Base-by-base conservation (phyloP, 2,329 filamentous ascomycete genomes). In the Neospermospora avenae region DNA sequence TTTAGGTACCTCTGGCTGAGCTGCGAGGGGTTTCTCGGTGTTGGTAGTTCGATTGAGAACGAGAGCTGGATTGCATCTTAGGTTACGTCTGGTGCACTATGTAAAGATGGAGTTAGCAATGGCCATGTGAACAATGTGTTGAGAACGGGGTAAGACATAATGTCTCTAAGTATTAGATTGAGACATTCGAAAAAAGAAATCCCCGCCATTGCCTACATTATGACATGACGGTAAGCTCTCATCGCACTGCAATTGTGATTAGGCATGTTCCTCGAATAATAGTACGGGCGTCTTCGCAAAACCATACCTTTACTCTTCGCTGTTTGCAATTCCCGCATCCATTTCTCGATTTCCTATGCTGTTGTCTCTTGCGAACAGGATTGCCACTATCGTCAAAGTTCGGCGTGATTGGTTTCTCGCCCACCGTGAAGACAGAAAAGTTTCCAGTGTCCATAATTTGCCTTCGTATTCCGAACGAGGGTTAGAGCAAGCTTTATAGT, bases 271-370 rank as follows among this genome's bases (percentile, higher is more conserved):
- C 16, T 13, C 10, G n/a, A 18, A 34, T 22, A 20, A n/a, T 18
- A n/a, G 7, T 18, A 28, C 4, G 28, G 2, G 11, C 11, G 28
- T n/a, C 3, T 8, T 4, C 3, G n/a, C n/a, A 11, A 18, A 34
- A 20, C 41, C n/a, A 14, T 44, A 62, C 60, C 54, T 62, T 62
- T 16, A 62, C 54, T 42, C 59, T 59, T 22, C 57, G 46, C 5
- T 49, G 54, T 54, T 59, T 62, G 37, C 60, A 62, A 34, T 57
- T 48, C 7, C 28, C 25, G 45, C 60, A 62, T 5, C 60, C 60
- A 28, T 57, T 51, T 20, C 60, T 46, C 11, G 39, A 49, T 37
- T 62, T 62, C 7, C 56, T 46, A 46, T 62, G 60, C 18, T 53
- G 39, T 22, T 54, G 57, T 45, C 60, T 49, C 45, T 54, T 59